A percentile compares a stretch with the other conserved stretches of the same genome.
Conservation (phyloP, 148 eudicot genomes). For the Dianthus caryophyllus region DNA sequence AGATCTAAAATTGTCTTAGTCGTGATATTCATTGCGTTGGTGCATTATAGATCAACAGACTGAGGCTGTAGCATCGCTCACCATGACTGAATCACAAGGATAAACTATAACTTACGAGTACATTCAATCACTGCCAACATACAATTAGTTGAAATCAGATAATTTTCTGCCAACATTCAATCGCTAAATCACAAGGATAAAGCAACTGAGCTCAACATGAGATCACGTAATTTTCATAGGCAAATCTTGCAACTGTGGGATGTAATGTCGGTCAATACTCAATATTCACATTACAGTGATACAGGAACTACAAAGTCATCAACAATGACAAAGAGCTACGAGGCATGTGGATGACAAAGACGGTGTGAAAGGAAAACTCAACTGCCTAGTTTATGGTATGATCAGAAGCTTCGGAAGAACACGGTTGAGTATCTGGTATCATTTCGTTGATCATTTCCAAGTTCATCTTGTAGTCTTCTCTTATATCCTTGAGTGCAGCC, state of each 20-base stretch:
- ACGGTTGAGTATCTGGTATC: conserved; percentile 29
- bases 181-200: too few relatives aligned
- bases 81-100: too few relatives aligned
- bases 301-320: conserved; percentile 13
- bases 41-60: too few relatives aligned
- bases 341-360: conserved; percentile 13
- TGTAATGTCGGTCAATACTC: neutral
- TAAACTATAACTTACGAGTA: too few relatives aligned
- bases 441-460: conserved; percentile 33
- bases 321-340: neutral
- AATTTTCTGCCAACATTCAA: too few relatives aligned
- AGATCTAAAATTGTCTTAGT: too few relatives aligned
- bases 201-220: too few relatives aligned
- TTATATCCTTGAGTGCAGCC: conserved; percentile 43
- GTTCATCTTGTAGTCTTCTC: conserved; percentile 54
- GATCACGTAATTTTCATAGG: too few relatives aligned
- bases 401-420: conserved; percentile 30
- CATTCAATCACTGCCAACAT: too few relatives aligned
- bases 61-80: too few relatives aligned
- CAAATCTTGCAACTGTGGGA: neutral
- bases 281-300: conserved; percentile 12
- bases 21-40: too few relatives aligned
- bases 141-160: too few relatives aligned
- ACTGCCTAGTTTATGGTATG: conserved; percentile 17
- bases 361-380: conserved; percentile 11